Evolutionary conservation across 176 grass and related monocot genomes (phyloP), one percentile per base, ranked within the genome.

Genomic region (Tuctoria greenei): DNA sequence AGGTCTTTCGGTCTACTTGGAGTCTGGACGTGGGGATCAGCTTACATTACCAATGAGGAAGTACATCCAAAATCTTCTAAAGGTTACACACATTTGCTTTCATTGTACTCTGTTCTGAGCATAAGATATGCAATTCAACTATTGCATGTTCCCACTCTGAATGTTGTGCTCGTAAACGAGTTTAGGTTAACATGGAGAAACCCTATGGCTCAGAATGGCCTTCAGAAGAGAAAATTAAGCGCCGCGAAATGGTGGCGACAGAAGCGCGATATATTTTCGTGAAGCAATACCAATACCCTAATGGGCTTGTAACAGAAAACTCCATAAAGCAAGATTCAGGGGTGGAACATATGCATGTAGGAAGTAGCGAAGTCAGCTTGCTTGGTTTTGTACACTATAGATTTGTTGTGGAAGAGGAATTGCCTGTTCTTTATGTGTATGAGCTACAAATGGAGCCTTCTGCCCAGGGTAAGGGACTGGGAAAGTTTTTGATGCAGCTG

Each of bases 201-300:
- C 61, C 76, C 1, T 92, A 88, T 82, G 95, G 91, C 50, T 40
- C 55, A 80, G 89, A 99, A 64, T 95, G 95, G 91, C 51, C 72
- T 69, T 86, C 79, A 70, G 91, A 99, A 90, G 91, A 98, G 77
- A 92, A 90, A 99, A 57, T 92, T 68, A 94, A 98, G 78, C 80
- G 79, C 10, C 79, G 63, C 26, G 87, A 95, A 81, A 99, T 92
- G 89, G 88, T 84, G 45, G 63, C 59, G 2, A 70, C 82, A 76
- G 89, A 94, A 86, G 91, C 91, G 27, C 57, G 61, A n/a, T 93
- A 91, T 82, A 89, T 93, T 23, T 89, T 93, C 25, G 71, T 79
- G 0, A 57, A 59, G 31, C 67, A 89, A 64, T 31, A 31, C 31
- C 39, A 47, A 5, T 73, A 38, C 27, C 34, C 65, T 34, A 77